phyloP scores from a whole-genome alignment of 768 basidiomycete genomes.

The Suillus weaverae region DNA sequence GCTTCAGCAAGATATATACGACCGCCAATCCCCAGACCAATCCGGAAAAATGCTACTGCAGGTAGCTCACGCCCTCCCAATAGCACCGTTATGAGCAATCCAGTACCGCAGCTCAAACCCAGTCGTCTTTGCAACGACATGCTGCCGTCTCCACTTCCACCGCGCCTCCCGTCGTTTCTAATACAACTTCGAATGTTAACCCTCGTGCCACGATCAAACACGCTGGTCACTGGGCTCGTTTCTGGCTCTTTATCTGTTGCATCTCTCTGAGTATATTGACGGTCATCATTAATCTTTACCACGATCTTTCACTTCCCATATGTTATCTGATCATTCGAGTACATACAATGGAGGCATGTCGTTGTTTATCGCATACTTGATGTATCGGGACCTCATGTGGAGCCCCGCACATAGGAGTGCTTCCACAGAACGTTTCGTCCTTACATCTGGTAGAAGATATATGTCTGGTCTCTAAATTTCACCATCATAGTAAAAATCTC shows the following conservation, averaged over 20 bases:
- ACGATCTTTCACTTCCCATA: not conserved
- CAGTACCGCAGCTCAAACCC: too few species aligned
- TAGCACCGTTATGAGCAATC: not conserved
- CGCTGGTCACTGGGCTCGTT: not conserved
- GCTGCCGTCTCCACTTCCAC: too few species aligned
- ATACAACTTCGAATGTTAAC: not conserved
- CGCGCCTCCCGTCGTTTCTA: too few species aligned
- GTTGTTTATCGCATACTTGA: not conserved
- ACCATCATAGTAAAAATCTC: not conserved
- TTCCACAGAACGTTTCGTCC: not conserved
- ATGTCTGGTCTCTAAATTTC: not conserved
- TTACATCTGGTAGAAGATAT: not conserved
- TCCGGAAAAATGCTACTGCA: not conserved
- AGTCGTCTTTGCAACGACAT: too few species aligned
- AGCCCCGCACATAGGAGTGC: not conserved
- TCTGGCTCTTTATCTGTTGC: not conserved
- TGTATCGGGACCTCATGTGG: not conserved
- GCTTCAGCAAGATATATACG: not conserved
- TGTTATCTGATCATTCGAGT: not conserved
- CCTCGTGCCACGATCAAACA: not conserved
- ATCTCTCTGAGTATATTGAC: not conserved
- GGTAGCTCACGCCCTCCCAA: not conserved
- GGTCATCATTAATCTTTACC: not conserved
- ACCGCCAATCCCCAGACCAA: not conserved
- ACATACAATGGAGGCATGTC: not conserved